Evolutionary conservation across 257 asterid species (phyloP), one percentile per base, ranked within the genome.

Genomic region (Solanum etuberosum): DNA sequence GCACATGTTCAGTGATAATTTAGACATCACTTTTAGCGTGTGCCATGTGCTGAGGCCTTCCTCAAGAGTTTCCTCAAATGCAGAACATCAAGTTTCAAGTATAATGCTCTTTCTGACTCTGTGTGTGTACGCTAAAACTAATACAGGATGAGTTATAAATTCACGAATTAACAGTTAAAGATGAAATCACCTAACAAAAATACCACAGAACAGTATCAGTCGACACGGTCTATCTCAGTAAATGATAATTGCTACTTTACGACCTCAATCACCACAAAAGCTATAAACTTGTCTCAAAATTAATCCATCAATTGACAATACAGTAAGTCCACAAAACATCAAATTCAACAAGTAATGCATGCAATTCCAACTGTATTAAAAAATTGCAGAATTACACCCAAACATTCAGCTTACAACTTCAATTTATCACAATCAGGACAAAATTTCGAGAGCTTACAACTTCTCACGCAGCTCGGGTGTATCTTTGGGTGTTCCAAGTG

Each of bases 401-500:
- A 78, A 78, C 21, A 27, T 43, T 14, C 84, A 54, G n/a, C 63
- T 54, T 54, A 54, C n/a, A 54, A 54, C 18, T 80, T 27, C 40
- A 80, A 80, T 80, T 27, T 4, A 80, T 27, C 11, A 27, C 9
- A 78, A 78, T 15, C 51, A 38, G 15, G 4, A 15, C 37, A 25
- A 7, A 80, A 27, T 29, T 16, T 29, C 6, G 67, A 80, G n/a
- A 27, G 27, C 95, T 92, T 89, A 97, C 99, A 97, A 95, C 92
- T 95, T 97, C 54, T 95, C 98, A 11, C 99, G 98, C 72, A 95
- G 98, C 91, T 95, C 96, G 9, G 98, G 96, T 77, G 98, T 95
- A 87, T 97, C 99, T 91, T 94, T 97, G 37, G 98, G 98, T 15
- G 99, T 97, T 32, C 99, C 99, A 5, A 97, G 94, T 88, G 98